A percentile compares a stretch with the other conserved stretches of the same genome.
phyloP scores from a whole-genome alignment of 2,329 filamentous ascomycete genomes.

The Penicillium sp. region DNA sequence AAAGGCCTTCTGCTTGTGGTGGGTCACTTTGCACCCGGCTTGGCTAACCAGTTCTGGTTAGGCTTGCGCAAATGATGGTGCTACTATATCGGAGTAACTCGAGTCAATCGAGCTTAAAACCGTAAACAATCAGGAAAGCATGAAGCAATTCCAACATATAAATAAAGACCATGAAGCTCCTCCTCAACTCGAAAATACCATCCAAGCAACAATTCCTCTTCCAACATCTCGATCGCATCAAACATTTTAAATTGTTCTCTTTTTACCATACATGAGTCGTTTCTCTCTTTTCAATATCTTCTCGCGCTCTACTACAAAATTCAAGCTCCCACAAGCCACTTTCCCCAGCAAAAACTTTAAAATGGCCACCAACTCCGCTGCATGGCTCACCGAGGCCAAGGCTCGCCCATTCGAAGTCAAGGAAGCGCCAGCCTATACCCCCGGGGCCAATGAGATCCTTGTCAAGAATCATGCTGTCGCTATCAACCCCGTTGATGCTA shows the following conservation, averaged over 20 bases:
- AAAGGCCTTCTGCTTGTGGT: too few relatives aligned
- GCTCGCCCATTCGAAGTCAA: not conserved
- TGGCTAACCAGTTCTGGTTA: too few relatives aligned
- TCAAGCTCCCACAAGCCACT: not conserved
- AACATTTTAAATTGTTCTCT: not conserved
- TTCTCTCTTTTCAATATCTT: not conserved
- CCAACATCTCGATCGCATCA: not conserved
- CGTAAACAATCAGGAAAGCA: not conserved
- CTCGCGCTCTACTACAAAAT: not conserved
- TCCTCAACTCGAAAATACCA: not conserved
- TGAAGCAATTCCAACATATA: not conserved
- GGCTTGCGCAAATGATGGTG: too few relatives aligned
- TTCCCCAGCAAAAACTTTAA: not conserved
- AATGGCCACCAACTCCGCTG: conserved; percentile 18
- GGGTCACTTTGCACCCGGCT: too few relatives aligned
- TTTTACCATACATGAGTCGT: not conserved
- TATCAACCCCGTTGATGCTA: conserved; percentile 29
- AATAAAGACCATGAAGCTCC: not conserved
- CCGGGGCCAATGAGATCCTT: conserved; percentile 17
- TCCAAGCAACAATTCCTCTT: not conserved
- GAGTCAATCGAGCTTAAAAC: too few relatives aligned
- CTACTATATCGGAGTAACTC: too few relatives aligned
- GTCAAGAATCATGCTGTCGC: conserved; percentile 21
- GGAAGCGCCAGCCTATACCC: not conserved
- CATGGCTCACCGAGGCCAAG: conserved; percentile 17